These are phyloP conservation scores for Mortierella alpina DNA, from an alignment of 192 early-diverging fungal species.

Conservation along the genomic window DNA sequence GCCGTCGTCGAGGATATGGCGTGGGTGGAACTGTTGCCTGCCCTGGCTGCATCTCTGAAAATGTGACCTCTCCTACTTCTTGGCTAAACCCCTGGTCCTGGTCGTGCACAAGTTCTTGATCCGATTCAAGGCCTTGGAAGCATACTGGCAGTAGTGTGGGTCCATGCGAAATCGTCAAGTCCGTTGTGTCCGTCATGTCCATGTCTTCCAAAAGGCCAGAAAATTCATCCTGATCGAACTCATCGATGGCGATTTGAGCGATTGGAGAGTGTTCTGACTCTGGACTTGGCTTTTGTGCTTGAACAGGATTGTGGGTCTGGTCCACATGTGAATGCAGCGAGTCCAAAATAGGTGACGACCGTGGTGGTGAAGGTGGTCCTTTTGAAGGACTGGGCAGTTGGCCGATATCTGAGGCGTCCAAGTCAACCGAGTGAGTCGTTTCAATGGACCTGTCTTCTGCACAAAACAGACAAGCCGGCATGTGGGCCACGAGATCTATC, in stretches of 20 bases:
- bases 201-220: constrained; percentile 12
- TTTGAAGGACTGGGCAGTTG: background rate
- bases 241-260: background rate
- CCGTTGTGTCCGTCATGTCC: constrained; percentile 18
- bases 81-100: background rate
- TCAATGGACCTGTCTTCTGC: background rate
- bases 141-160: background rate
- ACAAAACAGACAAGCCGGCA: constrained; percentile 8
- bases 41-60: background rate
- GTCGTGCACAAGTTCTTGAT: background rate
- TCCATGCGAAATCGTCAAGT: constrained; percentile 13
- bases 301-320: background rate
- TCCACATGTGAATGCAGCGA: background rate
- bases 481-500: constrained; percentile 7
- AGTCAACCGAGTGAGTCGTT: background rate
- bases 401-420: background rate
- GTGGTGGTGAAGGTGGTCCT: constrained; percentile 19
- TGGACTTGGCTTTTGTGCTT: background rate
- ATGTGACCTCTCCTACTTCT: background rate
- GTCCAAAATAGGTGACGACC: constrained; percentile 14
- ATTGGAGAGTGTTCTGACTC: background rate
- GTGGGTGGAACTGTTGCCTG: background rate
- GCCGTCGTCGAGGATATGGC: constrained; percentile 3
- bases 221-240: constrained; percentile 13
- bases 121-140: background rate